Base-by-base conservation (phyloP, 108 stramenopile genomes). In the Pseudonitzschia delicatissima region DNA sequence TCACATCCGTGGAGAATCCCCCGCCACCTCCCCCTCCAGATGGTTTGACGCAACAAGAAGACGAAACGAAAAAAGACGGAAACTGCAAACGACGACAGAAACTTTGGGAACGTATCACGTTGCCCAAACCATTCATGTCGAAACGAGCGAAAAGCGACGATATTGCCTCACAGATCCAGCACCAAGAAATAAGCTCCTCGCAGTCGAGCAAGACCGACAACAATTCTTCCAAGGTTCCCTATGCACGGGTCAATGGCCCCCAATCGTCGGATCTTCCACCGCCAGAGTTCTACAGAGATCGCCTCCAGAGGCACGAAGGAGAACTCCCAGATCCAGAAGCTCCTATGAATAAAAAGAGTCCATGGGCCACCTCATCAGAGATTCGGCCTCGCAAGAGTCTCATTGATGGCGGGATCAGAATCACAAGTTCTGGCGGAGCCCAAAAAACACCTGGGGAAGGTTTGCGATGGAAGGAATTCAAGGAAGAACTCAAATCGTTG, bases 401-500 rank as follows among this genome's bases (percentile, higher is more conserved):
- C 7, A 44, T 44, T 7, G n/a, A 5, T 1, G 1, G n/a, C 37
- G 37, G 11, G 37, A 39, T 39, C 37, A 39, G 37, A 39, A 39
- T 39, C 8, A 39, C 6, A 6, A 39, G 37, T 11, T 39, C 11
- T 11, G 6, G 8, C 37, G 8, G 37, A 39, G 11, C 6, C 37
- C 8, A 39, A 11, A 11, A 6, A 11, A 39, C 37, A 39, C 37
- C 37, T 11, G 11, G 8, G 8, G 37, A 49, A 7, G 5, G 25
- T 2, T 23, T 5, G n/a, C 53, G 53, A n/a, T 33, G 9, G 53
- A 7, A 61, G 5, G 66, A 66, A 34, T 49, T 66, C n/a, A 26
- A 32, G 49, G 15, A n/a, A 8, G 74, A 76, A 37, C 34, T 69
- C 23, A 47, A 49, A 17, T 26, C 37, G 28, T 55, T 76, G 4